Evolutionary conservation across 768 basidiomycete species (phyloP).

Genomic region (Goffeauzyma gilvescens): DNA sequence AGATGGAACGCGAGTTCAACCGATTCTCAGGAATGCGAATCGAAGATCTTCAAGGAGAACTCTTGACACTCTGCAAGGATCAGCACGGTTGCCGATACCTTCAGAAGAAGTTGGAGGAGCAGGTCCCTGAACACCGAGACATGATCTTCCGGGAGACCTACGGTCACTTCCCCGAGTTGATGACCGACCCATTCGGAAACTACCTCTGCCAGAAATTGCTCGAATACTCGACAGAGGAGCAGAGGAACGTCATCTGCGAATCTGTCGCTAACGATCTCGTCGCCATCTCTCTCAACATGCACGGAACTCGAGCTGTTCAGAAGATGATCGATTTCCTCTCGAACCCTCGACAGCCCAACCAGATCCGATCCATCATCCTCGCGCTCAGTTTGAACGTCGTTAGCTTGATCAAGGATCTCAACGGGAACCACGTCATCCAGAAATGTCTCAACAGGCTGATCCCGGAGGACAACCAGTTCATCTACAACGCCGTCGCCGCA

Average conservation of each 20-base stretch:
- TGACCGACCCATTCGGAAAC: constrained; percentile 99
- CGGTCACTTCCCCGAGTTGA: constrained; percentile 88
- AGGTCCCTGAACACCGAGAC: constrained; percentile 82
- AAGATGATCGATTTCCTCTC: constrained; percentile 99
- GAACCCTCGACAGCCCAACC: constrained; percentile 47
- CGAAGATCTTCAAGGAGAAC: constrained; percentile 89
- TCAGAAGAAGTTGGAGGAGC: constrained; percentile 97
- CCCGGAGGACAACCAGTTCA: constrained; percentile 97
- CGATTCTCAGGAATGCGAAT: constrained; percentile 88
- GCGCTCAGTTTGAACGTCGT: constrained; percentile 95
- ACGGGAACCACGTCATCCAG: constrained; percentile 47
- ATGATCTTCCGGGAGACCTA: constrained; percentile 99
- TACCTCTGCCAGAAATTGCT: constrained; percentile 95
- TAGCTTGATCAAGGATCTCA: constrained; percentile 82
- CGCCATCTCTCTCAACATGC: constrained; percentile 97
- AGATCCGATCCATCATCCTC: constrained; percentile 92
- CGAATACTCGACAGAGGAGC: constrained; percentile 93
- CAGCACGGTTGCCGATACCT: constrained; percentile 96
- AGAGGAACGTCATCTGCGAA: constrained; percentile 88
- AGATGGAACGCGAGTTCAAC: constrained; percentile 82
- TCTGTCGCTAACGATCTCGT: constrained; percentile 94
- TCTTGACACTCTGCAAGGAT: constrained; percentile 85
- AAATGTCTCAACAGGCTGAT: constrained; percentile 97
- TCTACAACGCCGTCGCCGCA: constrained; percentile 95
- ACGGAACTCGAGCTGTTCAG: constrained; percentile 95